Base-by-base conservation (phyloP, 2,329 filamentous ascomycete genomes). In the Diaporthe destruens region DNA sequence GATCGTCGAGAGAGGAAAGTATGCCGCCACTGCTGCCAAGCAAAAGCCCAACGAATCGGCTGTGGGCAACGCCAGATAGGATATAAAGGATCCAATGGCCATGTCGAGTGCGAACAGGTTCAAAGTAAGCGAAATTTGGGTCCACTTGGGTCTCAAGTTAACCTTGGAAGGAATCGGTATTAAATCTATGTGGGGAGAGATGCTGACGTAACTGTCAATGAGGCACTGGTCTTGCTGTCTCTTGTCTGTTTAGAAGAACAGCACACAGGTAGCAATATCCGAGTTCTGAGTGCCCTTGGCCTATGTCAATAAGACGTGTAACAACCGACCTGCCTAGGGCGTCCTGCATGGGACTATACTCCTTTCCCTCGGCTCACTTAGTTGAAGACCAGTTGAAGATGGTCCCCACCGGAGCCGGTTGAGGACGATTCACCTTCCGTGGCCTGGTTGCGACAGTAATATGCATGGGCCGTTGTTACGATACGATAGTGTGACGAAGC, bases 1-100 rank as follows among this genome's bases (percentile, higher is more conserved):
- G 47, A 47, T 42, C 18, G 57, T n/a, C 18, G 69, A 71, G 11
- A 42, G 20, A 12, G 65, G 16, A 36, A 34, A 49, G 69, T 71
- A 65, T 14, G 53, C 18, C 1, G 34, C 32, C 9, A 32, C 11
- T 25, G 23, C 65, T 34, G 51, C 12, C 18, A 23, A 34, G 3
- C 8, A 3, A 11, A 44, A 6, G 18, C 4, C 25, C 11, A 47
- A 23, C 4, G 25, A 9, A 5, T 56, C 29, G 32, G 51, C 18
- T n/a, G 49, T 29, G 4, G 42, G 11, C 51, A 51, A 36, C 42
- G 36, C 6, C 20, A 56, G 20, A n/a, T 23, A 32, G 65, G 8
- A 18, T 25, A 56, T 47, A 23, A 16, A 42, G 36, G 42, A 44
- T 59, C 29, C 56, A 16, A 59, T 44, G 23, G 56, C 56, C 56